Base-by-base conservation (phyloP, 306 rosid species). In the Ziziphus jujuba region DNA sequence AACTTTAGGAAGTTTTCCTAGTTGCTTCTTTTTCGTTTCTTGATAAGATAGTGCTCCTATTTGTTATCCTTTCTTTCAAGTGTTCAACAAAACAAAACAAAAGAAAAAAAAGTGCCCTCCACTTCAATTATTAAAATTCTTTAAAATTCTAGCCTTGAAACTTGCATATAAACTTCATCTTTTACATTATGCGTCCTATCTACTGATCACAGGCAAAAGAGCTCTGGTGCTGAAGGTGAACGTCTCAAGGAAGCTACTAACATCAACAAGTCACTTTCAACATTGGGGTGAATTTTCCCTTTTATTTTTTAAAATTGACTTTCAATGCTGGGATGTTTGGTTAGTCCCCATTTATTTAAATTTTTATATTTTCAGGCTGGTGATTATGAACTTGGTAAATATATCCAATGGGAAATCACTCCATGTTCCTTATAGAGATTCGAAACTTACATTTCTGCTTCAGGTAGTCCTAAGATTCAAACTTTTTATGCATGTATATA, bases 141-240 rank as follows among this genome's bases (percentile, higher is more conserved):
- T 60, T 36, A n/a, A 66, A 53, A 35, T 28, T 15, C 44, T 35
- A 71, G 52, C 24, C 20, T 56, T 19, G 6, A 45, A 19, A 7
- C 34, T 61, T 52, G 19, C 19, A 24, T 28, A 52, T 35, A 17
- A 43, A 63, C 50, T 44, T 59, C 15, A 50, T 9, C 56, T 56
- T 7, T 36, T 51, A 13, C 65, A 35, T 62, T 14, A 3, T 47
- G 19, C 20, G 51, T 8, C 25, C 50, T 44, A 56, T 23, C 55
- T 81, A 66, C 60, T 71, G 52, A 77, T 74, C n/a, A 59, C 74
- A 90, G 99, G 83, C 99, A 93, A 68, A 93, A 93, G 89, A 93
- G 99, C 72, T 93, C 99, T 65, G 99, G 99, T 45, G 99, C 99
- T 58, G 99, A 93, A 81, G 99, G 99, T 63, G 97, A 93, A 63